phyloP scores from a whole-genome alignment of 345 rosid genomes.

The Citrus maxima region DNA sequence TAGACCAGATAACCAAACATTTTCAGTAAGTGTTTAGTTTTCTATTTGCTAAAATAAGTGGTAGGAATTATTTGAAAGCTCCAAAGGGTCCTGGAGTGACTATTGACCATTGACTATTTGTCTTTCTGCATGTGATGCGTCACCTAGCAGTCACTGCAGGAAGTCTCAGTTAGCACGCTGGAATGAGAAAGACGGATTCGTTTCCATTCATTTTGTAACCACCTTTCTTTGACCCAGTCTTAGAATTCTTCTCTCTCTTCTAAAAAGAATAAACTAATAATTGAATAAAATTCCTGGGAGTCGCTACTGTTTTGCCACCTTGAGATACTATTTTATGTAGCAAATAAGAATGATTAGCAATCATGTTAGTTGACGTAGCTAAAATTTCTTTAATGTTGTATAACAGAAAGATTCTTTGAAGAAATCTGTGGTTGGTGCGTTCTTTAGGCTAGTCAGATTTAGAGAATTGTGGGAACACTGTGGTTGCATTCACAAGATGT shows the following conservation, averaged over 20 bases:
- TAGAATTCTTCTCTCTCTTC: neutral
- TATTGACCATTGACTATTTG: neutral
- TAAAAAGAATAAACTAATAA: neutral
- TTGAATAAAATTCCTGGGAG: neutral
- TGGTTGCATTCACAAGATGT: slow-evolving; percentile 1
- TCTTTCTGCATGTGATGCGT: neutral
- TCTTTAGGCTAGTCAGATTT: neutral
- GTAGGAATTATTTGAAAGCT: slow-evolving; percentile 5
- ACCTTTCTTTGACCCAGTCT: slow-evolving; percentile 15
- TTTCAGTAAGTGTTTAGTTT: neutral
- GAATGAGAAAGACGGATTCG: slow-evolving; percentile 16
- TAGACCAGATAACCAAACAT: neutral
- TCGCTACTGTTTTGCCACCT: neutral
- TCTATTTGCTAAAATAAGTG: neutral
- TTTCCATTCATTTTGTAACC: slow-evolving; percentile 9
- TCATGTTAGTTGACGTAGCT: neutral
- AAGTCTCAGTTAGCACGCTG: slow-evolving; percentile 14
- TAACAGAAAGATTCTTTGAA: slow-evolving; percentile 2
- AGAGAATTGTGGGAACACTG: neutral
- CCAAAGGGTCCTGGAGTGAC: neutral
- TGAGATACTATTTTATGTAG: slow-evolving; percentile 1
- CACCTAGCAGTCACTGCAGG: neutral
- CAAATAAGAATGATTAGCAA: neutral
- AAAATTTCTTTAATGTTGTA: neutral
- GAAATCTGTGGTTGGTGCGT: slow-evolving; percentile 1